Conservation (phyloP, 352 stramenopile genomes). For the Hyaloperonospora arabidopsidis region DNA sequence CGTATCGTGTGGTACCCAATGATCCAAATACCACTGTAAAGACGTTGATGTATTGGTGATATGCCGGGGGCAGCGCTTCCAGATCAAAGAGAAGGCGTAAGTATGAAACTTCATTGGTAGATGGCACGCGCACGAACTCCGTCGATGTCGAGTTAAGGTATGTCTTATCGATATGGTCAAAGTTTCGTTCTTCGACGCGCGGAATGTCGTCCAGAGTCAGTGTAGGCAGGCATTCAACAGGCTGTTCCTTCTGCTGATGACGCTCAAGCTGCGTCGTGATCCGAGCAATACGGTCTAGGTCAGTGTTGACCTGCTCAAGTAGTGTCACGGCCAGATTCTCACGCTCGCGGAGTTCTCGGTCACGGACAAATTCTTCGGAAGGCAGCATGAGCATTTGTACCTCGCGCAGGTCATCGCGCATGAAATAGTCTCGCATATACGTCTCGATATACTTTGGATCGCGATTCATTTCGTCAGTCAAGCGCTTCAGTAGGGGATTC, state of each 20-base stretch:
- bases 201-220: conserved; percentile 67
- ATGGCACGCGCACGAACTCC: conserved; percentile 64
- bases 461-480: conserved; percentile 51
- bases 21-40: conserved; percentile 67
- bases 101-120: conserved; percentile 81
- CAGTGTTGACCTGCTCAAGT: conserved; percentile 36
- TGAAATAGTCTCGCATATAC: conserved; percentile 47
- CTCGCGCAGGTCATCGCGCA: conserved; percentile 41
- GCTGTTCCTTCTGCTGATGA: conserved; percentile 59
- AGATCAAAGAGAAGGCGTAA: conserved; percentile 66
- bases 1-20: conserved; percentile 58
- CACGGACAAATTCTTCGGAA: conserved; percentile 45
- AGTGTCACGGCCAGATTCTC: conserved; percentile 40
- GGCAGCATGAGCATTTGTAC: conserved; percentile 74
- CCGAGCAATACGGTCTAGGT: conserved; percentile 49
- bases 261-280: conserved; percentile 40
- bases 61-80: conserved; percentile 40
- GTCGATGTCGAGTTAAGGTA: conserved; percentile 25
- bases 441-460: conserved; percentile 63
- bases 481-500: conserved; percentile 51
- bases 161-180: conserved; percentile 41
- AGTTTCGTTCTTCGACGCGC: conserved; percentile 34
- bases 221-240: conserved; percentile 68
- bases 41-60: conserved; percentile 58
- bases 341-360: conserved; percentile 45